Base-by-base conservation (phyloP, 1,284 basidiomycete species). In the Meira nashicola region DNA sequence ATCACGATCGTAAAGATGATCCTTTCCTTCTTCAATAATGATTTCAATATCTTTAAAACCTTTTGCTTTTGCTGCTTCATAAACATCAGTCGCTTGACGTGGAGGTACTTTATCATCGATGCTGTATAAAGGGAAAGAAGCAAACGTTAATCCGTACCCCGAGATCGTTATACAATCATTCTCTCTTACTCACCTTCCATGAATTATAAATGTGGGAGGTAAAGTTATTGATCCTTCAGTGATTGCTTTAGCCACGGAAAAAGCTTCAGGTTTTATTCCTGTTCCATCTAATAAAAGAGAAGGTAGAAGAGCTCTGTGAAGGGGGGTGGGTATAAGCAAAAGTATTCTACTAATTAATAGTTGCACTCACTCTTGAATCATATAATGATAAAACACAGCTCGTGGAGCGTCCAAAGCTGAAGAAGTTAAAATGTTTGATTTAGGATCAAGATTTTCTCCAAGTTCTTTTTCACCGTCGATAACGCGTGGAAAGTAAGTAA, bases 91-190 rank as follows among this genome's bases (percentile, higher is more conserved):
- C 1, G 69, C 53, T 46, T 74, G 72, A 3, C 55, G 39, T 4
- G 64, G 49, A 9, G 68, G 68, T 7, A 74, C 71, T 51, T 72
- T 71, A 59, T 68, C 69, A 49, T 73, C 71, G 21, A 60, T 65
- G 28, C 28, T 33, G 28, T 33, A 33, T 3, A 33, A 33, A 8
- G 8, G 8, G 28, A 33, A 33, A 8, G 8, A 33, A 33, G 28
- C 3, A 33, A 63, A 33, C 37, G 19, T n/a, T 23, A 39, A 25
- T 28, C 19, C n/a, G n/a, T n/a, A 40, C 25, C 12, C 7, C 38
- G n/a, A 15, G 12, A 23, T 21, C 15, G 2, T 9, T 8, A 21
- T 1, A 50, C 67, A 49, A 40, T 67, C 28, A 33, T 8, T 8
- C 8, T 4, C 3, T 3, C 28, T 3, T 33, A 33, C 28, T 33